Percentiles rank a stretch among this genome's conserved stretches.
These are phyloP conservation scores for Zygoascus tannicola DNA, from an alignment of 805 yeast species.

Conservation along the genomic window DNA sequence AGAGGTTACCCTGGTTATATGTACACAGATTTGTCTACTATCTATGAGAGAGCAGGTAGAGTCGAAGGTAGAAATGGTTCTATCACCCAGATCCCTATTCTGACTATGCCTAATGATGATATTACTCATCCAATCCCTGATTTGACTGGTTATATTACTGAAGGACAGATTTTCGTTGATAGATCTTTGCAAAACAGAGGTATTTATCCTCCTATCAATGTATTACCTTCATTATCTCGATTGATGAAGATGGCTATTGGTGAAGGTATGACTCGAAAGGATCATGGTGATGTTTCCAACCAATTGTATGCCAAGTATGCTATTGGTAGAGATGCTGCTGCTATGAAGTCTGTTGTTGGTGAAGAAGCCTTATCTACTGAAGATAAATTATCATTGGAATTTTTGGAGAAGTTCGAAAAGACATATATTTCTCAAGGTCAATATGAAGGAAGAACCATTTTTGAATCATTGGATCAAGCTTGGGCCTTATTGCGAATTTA, in stretches of 20 bases:
- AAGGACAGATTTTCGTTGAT: slow-evolving; percentile 96
- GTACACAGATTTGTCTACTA: slow-evolving; percentile 99
- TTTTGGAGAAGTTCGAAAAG: slow-evolving; percentile 95
- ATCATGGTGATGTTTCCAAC: slow-evolving; percentile 98
- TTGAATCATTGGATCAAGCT: slow-evolving; percentile 94
- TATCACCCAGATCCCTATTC: slow-evolving; percentile 95
- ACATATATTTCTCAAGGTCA: slow-evolving; percentile 94
- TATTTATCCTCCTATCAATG: slow-evolving; percentile 98
- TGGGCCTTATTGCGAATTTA: slow-evolving; percentile 97
- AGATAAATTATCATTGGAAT: slow-evolving; percentile 94
- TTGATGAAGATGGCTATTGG: slow-evolving; percentile 99
- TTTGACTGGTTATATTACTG: slow-evolving; percentile 98
- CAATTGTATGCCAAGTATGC: slow-evolving; percentile 99
- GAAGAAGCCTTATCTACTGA: slow-evolving; percentile 97
- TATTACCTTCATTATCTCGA: slow-evolving; percentile 93
- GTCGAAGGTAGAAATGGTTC: slow-evolving; percentile 99
- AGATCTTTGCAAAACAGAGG: slow-evolving; percentile 95
- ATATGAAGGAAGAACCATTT: slow-evolving; percentile 88
- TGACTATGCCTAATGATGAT: slow-evolving; percentile 99
- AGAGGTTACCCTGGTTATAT: slow-evolving; percentile 99
- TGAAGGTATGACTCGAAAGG: slow-evolving; percentile 99
- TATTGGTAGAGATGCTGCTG: slow-evolving; percentile 99
- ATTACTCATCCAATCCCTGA: slow-evolving; percentile 99
- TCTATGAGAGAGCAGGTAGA: slow-evolving; percentile 99
- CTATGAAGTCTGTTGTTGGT: slow-evolving; percentile 99